A percentile compares a stretch with the other conserved stretches of the same genome.
Conservation (phyloP, 345 rosid species). For the Eucalyptus cloeziana region DNA sequence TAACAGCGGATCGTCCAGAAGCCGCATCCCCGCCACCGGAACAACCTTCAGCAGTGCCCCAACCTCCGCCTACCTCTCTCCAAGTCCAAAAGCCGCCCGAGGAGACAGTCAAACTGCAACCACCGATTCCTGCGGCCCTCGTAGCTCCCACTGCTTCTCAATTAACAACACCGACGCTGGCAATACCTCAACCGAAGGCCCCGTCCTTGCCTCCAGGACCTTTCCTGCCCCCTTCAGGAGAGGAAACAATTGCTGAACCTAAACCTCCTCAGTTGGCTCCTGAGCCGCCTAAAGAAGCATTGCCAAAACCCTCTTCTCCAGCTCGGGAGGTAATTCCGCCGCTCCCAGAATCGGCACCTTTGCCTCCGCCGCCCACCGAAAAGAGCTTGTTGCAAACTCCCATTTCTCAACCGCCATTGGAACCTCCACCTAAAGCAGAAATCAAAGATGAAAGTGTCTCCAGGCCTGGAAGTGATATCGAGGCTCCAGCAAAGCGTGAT, state of each 20-base stretch:
- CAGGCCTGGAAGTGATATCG: background rate
- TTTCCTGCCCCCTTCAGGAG: background rate
- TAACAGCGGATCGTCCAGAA: background rate
- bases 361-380: background rate
- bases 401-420: background rate
- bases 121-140: slow-evolving; percentile 16
- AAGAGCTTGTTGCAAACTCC: background rate
- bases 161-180: background rate
- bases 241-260: background rate
- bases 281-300: background rate
- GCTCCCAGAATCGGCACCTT: background rate
- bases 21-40: background rate
- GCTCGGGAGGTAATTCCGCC: background rate
- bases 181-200: background rate
- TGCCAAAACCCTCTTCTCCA: background rate
- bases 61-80: background rate
- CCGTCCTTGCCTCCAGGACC: slow-evolving; percentile 3
- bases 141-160: slow-evolving; percentile 4
- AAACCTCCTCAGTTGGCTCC: background rate
- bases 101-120: background rate
- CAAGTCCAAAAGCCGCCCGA: background rate
- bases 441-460: background rate
- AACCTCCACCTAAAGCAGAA: slow-evolving; percentile 2
- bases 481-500: background rate
- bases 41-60: background rate